Evolutionary conservation across 2,329 filamentous ascomycete species (phyloP).

Genomic region (Chaetomiaceae sp.): DNA sequence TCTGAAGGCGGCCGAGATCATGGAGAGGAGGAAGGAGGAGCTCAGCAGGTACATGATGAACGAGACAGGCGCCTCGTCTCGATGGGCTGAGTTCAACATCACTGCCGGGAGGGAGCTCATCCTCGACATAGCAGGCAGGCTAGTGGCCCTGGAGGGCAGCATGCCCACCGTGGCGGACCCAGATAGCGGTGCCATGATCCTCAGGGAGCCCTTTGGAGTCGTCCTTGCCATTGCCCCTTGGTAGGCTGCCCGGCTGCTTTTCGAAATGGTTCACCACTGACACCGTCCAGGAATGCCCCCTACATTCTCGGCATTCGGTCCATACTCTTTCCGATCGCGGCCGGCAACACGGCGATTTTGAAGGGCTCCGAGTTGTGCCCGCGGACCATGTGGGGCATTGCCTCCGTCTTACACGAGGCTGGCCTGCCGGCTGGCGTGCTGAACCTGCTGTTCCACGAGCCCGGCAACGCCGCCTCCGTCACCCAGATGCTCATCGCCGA

Average conservation of each 20-base stretch:
- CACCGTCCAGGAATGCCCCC: slow-evolving; percentile 49
- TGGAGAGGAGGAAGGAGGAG: slow-evolving; percentile 57
- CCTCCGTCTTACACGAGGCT: slow-evolving; percentile 63
- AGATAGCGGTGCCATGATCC: slow-evolving; percentile 57
- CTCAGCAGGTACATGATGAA: slow-evolving; percentile 53
- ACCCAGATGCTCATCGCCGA: slow-evolving; percentile 65
- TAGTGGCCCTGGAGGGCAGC: slow-evolving; percentile 33
- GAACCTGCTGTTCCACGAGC: slow-evolving; percentile 65
- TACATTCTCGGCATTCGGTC: slow-evolving; percentile 51
- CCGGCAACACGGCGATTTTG: slow-evolving; percentile 71
- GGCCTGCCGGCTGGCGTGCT: slow-evolving; percentile 72
- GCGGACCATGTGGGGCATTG: slow-evolving; percentile 58
- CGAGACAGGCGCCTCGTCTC: slow-evolving; percentile 40
- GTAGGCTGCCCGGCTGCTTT: slow-evolving; percentile 40
- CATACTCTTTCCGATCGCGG: slow-evolving; percentile 64
- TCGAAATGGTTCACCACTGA: neutral
- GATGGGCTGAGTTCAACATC: slow-evolving; percentile 43
- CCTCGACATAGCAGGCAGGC: slow-evolving; percentile 40
- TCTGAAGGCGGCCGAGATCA: slow-evolving; percentile 61
- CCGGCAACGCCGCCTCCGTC: slow-evolving; percentile 61
- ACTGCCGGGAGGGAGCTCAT: slow-evolving; percentile 35
- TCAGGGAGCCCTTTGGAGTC: slow-evolving; percentile 75
- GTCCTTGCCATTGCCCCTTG: slow-evolving; percentile 77
- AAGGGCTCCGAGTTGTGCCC: slow-evolving; percentile 69
- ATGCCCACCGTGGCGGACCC: slow-evolving; percentile 38